Base-by-base conservation (phyloP, 495 filamentous ascomycete species). In the Melanomma pulvis-pyrius region DNA sequence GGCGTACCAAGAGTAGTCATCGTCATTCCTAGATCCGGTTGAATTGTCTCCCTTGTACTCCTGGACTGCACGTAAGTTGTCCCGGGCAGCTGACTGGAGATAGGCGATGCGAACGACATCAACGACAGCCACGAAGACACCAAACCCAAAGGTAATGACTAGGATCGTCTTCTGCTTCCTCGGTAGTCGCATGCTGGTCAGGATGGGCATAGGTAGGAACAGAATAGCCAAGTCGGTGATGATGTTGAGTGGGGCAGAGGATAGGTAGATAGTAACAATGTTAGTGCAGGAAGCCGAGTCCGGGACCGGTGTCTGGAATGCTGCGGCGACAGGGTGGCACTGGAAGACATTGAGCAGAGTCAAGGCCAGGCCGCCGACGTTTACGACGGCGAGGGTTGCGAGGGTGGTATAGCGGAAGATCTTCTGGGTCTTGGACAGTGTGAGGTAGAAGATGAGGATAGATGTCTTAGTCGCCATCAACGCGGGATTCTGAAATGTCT, bases 91-190 rank as follows among this genome's bases (percentile, higher is more conserved):
- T 65, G 86, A 83, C 74, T 97, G 90, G 41, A 98, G 83, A 73
- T 93, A 96, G 60, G 90, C 93, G 61, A 96, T 92, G 51, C 93
- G 82, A 48, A 97, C 83, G 12, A 97, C 92, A 78, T 96, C 92
- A 50, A 97, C 88, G 1, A 93, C 82, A 0, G 91, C 88, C 22
- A 96, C 90, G 70, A 97, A 97, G 57, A 91, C 85, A 70, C 92
- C 92, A 59, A 96, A 79, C 52, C 76, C 84, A 70, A 97, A 97
- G 0, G 91, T 93, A 47, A 93, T 78, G 56, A 96, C 82, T 21
- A 97, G 75, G 50, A 96, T 91, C 30, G 86, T 81, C 79, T 96
- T 97, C 70, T 97, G 92, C 59, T 90, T 89, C 66, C 79, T 83
- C 1, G 92, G 92, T 22, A 97, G 79, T 36, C 86, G 86, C 89